A percentile compares a stretch with the other conserved stretches of the same genome.
These are phyloP conservation scores for Hypholoma fasciculare DNA, from an alignment of 768 basidiomycete genomes.

Conservation along the genomic window DNA sequence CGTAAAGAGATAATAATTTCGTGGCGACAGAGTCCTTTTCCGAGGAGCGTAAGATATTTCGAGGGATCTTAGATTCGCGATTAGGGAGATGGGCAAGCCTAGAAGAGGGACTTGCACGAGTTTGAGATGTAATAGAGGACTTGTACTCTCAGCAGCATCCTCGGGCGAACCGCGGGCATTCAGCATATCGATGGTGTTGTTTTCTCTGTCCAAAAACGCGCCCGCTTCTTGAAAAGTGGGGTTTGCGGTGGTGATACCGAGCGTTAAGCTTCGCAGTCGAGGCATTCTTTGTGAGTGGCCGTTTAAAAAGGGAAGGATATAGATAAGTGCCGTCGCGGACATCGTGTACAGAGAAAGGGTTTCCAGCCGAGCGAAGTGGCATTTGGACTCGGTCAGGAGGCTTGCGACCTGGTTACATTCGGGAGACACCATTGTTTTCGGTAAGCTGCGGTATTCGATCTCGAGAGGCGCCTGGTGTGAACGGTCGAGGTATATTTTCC, in stretches of 20 bases:
- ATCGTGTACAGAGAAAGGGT: constrained; percentile 19
- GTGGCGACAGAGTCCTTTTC: constrained; percentile 11
- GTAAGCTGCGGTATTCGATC: constrained; percentile 30
- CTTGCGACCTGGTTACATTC: constrained; percentile 18
- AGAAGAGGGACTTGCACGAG: constrained; percentile 42
- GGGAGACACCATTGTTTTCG: constrained; percentile 5
- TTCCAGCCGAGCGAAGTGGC: constrained; percentile 27
- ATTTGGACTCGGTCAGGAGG: constrained; percentile 19
- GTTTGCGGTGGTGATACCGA: constrained; percentile 18
- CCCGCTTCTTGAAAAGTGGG: constrained; percentile 17
- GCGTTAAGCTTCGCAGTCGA: constrained; percentile 14
- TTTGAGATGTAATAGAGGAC: constrained; percentile 33
- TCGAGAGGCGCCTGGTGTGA: constrained; percentile 34
- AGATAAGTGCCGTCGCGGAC: constrained; percentile 14
- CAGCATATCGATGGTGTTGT: background rate
- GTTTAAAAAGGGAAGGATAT: constrained; percentile 18
- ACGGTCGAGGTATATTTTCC: constrained; percentile 31
- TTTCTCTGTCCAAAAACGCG: constrained; percentile 13
- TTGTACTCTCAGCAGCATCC: constrained; percentile 10
- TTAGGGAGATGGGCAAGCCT: constrained; percentile 33
- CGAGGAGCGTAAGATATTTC: constrained; percentile 39
- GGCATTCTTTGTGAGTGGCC: constrained; percentile 15
- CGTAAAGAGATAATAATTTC: constrained; percentile 31
- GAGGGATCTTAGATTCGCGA: constrained; percentile 39
- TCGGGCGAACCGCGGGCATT: background rate